Percentiles rank a stretch among this genome's conserved stretches.
Conservation (phyloP, 2,329 filamentous ascomycete species). For the Didymellaceae sp. region DNA sequence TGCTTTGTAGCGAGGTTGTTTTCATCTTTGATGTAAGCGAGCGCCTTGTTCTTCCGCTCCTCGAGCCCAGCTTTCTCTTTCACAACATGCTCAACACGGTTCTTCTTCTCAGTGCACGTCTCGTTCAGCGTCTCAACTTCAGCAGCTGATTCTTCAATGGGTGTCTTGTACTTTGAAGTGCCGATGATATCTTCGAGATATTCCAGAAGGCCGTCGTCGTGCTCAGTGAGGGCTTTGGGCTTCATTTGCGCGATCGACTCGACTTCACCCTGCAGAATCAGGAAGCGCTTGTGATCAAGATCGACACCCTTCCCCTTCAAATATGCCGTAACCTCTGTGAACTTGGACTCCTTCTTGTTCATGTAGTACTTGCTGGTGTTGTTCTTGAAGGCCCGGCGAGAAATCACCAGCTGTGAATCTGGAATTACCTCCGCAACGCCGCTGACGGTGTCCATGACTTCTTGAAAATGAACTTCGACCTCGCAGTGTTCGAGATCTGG, state of each 20-base stretch:
- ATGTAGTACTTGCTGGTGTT: constrained; percentile 99
- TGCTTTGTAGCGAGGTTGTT: constrained; percentile 92
- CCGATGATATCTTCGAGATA: constrained; percentile 99
- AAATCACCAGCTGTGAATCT: constrained; percentile 84
- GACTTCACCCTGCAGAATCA: constrained; percentile 96
- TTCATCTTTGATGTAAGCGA: constrained; percentile 88
- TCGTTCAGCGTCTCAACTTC: constrained; percentile 95
- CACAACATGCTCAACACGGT: constrained; percentile 94
- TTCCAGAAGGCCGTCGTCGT: constrained; percentile 93
- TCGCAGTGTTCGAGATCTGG: constrained; percentile 90
- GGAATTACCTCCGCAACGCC: constrained; percentile 80
- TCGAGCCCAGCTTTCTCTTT: constrained; percentile 94
- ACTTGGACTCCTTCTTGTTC: constrained; percentile 86
- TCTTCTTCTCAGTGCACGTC: constrained; percentile 92
- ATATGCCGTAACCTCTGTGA: constrained; percentile 87
- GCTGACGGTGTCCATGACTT: constrained; percentile 85
- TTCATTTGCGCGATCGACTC: constrained; percentile 99
- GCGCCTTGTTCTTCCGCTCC: constrained; percentile 94
- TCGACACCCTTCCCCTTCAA: constrained; percentile 89
- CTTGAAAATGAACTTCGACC: constrained; percentile 94
- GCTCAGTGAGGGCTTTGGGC: constrained; percentile 90
- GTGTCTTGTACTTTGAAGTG: constrained; percentile 96
- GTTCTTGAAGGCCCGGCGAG: constrained; percentile 93
- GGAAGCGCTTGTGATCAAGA: constrained; percentile 95
- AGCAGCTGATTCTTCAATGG: constrained; percentile 90